phyloP scores from a whole-genome alignment of 306 rosid species.

The Inga oerstediana region DNA sequence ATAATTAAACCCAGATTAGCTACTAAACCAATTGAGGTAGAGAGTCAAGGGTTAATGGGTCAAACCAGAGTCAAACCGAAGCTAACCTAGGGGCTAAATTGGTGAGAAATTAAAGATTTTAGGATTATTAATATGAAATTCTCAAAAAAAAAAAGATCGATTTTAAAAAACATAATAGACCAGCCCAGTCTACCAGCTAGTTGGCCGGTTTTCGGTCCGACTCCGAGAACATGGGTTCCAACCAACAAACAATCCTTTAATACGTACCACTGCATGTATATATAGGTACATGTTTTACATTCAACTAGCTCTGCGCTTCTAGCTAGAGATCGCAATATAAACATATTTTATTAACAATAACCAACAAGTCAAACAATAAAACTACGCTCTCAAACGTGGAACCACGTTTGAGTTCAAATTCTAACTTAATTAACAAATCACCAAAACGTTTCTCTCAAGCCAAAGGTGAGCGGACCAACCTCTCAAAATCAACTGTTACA shows the following conservation, averaged over 20 bases:
- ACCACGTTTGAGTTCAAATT: slow-evolving; percentile 3
- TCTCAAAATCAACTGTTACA: background rate
- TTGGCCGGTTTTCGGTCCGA: too few species aligned
- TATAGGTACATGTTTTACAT: background rate
- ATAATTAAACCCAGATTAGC: too few species aligned
- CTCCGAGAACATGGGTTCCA: background rate
- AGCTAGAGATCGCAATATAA: background rate
- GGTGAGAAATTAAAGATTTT: too few species aligned
- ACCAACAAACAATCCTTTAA: background rate
- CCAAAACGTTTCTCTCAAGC: background rate
- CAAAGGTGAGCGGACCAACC: background rate
- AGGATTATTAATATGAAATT: too few species aligned
- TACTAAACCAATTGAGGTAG: too few species aligned
- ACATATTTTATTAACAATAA: background rate
- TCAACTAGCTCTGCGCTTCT: background rate
- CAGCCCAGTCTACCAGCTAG: too few species aligned
- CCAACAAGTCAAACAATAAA: background rate
- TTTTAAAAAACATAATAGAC: too few species aligned
- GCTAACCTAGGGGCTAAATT: too few species aligned
- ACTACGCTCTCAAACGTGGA: slow-evolving; percentile 8
- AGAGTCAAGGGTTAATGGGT: too few species aligned
- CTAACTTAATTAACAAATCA: background rate
- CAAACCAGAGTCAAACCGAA: too few species aligned
- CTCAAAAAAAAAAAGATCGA: too few species aligned
- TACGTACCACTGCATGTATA: background rate